Conservation (phyloP, 2,329 filamentous ascomycete species). For the Magnaporthiopsis rhizophila region DNA sequence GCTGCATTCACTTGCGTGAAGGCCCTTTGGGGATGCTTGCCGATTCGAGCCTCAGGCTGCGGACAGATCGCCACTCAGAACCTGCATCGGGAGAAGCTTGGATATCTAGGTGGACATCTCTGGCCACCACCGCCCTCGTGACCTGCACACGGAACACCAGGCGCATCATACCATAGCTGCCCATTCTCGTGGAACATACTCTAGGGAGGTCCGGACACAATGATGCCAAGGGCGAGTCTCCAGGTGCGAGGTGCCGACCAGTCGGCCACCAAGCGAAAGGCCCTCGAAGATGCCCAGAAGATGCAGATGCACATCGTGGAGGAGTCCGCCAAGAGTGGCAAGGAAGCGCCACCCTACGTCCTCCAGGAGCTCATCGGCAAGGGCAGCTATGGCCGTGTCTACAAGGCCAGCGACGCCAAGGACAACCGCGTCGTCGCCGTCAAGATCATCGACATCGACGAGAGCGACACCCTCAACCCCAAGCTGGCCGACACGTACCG, state of each 20-base stretch:
- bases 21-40: not conserved
- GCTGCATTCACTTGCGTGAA: not conserved
- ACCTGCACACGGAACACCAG: not conserved
- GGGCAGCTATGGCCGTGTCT: slow-evolving; percentile 60
- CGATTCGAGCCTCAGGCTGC: not conserved
- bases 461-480: slow-evolving; percentile 60
- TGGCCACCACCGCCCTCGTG: not conserved
- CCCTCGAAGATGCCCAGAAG: slow-evolving; percentile 55
- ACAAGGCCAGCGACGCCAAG: slow-evolving; percentile 43
- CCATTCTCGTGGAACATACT: not conserved
- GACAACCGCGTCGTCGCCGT: slow-evolving; percentile 50
- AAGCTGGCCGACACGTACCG: slow-evolving; percentile 59
- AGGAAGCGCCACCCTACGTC: slow-evolving; percentile 50
- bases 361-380: slow-evolving; percentile 62
- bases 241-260: slow-evolving; percentile 22
- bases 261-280: slow-evolving; percentile 29
- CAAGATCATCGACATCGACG: slow-evolving; percentile 80
- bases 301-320: slow-evolving; percentile 53
- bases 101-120: not conserved
- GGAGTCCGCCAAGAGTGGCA: slow-evolving; percentile 46
- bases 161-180: not conserved
- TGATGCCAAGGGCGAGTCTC: slow-evolving; percentile 20
- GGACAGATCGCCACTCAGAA: not conserved
- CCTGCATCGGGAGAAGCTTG: not conserved
- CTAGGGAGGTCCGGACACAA: not conserved